Conservation (phyloP, 2,329 filamentous ascomycete genomes). For the Colletotrichum agaves region DNA sequence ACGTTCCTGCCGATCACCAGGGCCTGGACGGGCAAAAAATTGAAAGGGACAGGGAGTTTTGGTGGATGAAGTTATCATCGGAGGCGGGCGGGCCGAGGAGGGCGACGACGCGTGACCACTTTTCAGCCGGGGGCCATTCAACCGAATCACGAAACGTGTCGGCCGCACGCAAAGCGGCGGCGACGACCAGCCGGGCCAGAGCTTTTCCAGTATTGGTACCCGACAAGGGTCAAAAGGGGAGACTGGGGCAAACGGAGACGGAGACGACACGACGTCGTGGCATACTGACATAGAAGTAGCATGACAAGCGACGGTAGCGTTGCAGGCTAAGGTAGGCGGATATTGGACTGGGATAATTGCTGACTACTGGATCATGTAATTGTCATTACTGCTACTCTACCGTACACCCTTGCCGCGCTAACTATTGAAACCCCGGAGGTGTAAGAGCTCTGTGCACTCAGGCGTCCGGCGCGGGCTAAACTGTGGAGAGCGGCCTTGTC, state of each 20-base stretch:
- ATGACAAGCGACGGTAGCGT: neutral
- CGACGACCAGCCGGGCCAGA: neutral
- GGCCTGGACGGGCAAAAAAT: neutral
- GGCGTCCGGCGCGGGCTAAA: neutral
- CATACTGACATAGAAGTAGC: neutral
- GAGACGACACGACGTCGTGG: neutral
- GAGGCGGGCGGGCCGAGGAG: conserved; percentile 2
- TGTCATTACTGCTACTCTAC: too few relatives aligned
- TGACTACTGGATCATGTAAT: conserved; percentile 2
- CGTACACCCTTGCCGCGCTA: too few relatives aligned
- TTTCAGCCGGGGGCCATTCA: neutral
- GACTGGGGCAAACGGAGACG: conserved; percentile 4
- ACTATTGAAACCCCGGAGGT: too few relatives aligned
- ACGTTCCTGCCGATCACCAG: conserved; percentile 15
- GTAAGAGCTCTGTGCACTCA: too few relatives aligned
- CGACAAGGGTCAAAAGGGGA: too few relatives aligned
- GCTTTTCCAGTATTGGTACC: neutral
- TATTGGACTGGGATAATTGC: neutral
- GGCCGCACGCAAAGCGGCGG: neutral
- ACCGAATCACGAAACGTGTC: neutral
- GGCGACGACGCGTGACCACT: neutral
- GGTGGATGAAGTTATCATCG: neutral
- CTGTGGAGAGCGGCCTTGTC: neutral
- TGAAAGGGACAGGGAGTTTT: neutral
- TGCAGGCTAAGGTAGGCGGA: neutral